Percentiles rank a stretch among this genome's conserved stretches.
Conservation (phyloP, 148 eudicot genomes). For the Oxyria digyna region DNA sequence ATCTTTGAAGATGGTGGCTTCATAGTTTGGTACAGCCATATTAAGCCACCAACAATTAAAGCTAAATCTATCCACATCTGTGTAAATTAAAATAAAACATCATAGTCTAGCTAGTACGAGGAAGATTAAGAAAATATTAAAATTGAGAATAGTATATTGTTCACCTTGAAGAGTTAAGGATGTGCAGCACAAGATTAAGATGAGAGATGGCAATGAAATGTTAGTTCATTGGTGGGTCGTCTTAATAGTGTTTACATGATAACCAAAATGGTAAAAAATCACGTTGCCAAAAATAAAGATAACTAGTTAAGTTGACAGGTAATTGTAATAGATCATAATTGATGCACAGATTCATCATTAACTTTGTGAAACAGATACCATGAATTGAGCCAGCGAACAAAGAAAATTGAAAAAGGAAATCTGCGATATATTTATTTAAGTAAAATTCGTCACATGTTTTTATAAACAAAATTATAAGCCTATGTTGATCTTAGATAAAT, state of each 20-base stretch:
- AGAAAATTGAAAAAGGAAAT: neutral
- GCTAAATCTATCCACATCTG: neutral
- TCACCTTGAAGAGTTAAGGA: neutral
- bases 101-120: neutral
- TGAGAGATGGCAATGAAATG: neutral
- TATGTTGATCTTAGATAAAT: no score
- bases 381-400: neutral
- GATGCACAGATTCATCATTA: neutral
- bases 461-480: no score
- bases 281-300: neutral
- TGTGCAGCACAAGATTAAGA: neutral
- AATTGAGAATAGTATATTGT: neutral
- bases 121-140: neutral
- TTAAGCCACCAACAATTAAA: neutral
- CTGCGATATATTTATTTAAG: neutral
- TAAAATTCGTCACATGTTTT: no score
- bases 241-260: neutral
- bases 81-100: neutral
- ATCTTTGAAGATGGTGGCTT: constrained; percentile 9
- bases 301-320: neutral
- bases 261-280: neutral
- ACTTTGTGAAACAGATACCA: neutral
- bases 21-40: neutral
- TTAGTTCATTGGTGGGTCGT: neutral
- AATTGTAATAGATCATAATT: neutral